phyloP scores from a whole-genome alignment of 2,329 filamentous ascomycete species.

The Fusarium annulatum region DNA sequence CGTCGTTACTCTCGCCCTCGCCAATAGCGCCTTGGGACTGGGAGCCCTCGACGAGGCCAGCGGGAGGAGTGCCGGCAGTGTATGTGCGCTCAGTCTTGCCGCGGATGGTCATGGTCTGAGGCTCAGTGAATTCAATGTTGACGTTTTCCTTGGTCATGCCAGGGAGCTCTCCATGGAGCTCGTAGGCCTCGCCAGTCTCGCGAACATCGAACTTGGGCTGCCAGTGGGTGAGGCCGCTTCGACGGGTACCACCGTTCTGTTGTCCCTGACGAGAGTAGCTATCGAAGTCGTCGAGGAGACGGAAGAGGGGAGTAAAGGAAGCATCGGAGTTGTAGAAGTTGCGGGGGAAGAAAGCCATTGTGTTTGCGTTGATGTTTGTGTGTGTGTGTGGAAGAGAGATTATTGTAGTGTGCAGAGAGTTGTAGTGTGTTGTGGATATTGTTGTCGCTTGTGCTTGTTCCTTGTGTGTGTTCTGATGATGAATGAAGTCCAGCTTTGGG shows the following conservation, averaged over 20 bases:
- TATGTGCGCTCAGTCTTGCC: slow-evolving; percentile 75
- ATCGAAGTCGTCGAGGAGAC: slow-evolving; percentile 72
- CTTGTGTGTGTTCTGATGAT: slow-evolving; percentile 46
- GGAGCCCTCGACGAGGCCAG: slow-evolving; percentile 60
- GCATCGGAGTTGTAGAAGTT: slow-evolving; percentile 61
- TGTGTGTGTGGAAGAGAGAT: slow-evolving; percentile 36
- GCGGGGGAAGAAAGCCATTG: slow-evolving; percentile 71
- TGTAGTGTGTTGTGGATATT: slow-evolving; percentile 6
- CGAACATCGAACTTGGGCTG: slow-evolving; percentile 82
- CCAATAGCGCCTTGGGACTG: slow-evolving; percentile 53
- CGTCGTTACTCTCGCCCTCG: slow-evolving; percentile 54
- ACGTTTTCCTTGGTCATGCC: slow-evolving; percentile 80
- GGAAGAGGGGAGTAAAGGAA: slow-evolving; percentile 71
- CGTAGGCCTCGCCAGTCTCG: slow-evolving; percentile 75
- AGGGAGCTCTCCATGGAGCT: slow-evolving; percentile 83
- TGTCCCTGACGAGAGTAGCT: slow-evolving; percentile 59
- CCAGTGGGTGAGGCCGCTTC: slow-evolving; percentile 64
- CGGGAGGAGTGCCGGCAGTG: slow-evolving; percentile 63
- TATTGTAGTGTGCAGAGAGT: slow-evolving; percentile 39
- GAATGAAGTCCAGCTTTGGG: slow-evolving; percentile 21
- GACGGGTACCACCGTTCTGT: slow-evolving; percentile 35
- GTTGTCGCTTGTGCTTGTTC: slow-evolving; percentile 35
- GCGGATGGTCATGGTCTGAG: slow-evolving; percentile 76
- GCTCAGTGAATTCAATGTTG: slow-evolving; percentile 81
- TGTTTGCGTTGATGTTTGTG: slow-evolving; percentile 48